Base-by-base conservation (phyloP, 345 rosid species). In the Passiflora organensis region DNA sequence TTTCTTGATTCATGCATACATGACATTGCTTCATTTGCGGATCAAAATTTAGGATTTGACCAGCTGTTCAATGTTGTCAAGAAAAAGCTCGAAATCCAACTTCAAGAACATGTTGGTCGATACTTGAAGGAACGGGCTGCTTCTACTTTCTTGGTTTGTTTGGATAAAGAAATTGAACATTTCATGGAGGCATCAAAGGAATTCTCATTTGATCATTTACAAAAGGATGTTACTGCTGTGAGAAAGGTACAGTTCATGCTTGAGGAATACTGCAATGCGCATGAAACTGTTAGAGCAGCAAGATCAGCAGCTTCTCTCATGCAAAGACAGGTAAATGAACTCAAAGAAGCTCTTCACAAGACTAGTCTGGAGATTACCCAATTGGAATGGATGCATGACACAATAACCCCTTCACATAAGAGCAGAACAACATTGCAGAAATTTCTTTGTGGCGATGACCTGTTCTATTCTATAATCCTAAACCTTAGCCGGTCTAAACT, bases 361-460 rank as follows among this genome's bases (percentile, higher is more conserved):
- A 77, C 85, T 62, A 66, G 72, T 71, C 72, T 84, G 2, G 97
- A 86, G 75, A 80, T 90, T 63, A 77, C 86, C 55, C 91, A 86
- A 69, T 80, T 86, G 83, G 97, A 90, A 65, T 90, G 97, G 97
- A 79, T 86, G 88, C 75, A 84, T 66, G 87, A 86, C 62, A 56
- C 63, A 43, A 74, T 84, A 70, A 67, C 76, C 62, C 86, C 85
- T 46, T 86, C 90, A 9, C 79, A 84, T 32, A 70, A 71, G 66
- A 76, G 72, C 70, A 70, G 84, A 71, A 50, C 74, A 36, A 55
- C 67, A 59, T 68, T 86, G 71, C 90, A 80, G 75, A 81, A 76
- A 20, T 75, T 70, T 59, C 78, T 86, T 56, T 37, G 72, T 53
- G 65, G 67, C 59, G 74, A 78, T 25, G 88, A 89, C 64, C 72